Conservation (phyloP, 1,139 yeast genomes). For the Debaryomyces subglobosus region DNA sequence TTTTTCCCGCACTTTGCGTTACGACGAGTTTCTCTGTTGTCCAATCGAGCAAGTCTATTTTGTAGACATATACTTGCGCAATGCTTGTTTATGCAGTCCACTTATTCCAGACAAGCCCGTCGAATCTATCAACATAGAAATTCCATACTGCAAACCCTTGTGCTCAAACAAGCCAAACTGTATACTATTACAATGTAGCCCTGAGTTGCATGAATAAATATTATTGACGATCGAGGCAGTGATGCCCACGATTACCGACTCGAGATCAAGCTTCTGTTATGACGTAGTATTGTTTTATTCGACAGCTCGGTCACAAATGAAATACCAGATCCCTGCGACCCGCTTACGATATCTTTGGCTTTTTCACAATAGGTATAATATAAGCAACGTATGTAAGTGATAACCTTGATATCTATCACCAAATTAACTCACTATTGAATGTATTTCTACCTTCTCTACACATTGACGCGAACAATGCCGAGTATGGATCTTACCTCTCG, state of each 20-base stretch:
- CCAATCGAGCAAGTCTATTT: background rate
- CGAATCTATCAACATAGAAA: background rate
- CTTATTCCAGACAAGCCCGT: background rate
- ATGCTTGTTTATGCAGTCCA: background rate
- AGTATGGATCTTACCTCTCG: too few relatives aligned
- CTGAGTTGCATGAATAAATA: background rate
- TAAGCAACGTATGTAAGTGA: background rate
- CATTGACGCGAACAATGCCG: too few relatives aligned
- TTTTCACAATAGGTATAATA: background rate
- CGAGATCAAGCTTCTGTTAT: background rate
- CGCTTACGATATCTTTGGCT: background rate
- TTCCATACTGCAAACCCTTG: background rate
- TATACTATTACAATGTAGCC: background rate
- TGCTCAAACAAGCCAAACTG: background rate
- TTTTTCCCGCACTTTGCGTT: background rate
- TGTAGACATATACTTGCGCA: background rate
- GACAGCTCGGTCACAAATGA: background rate
- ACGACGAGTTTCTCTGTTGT: background rate
- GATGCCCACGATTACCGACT: background rate
- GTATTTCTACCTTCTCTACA: background rate
- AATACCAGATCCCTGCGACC: background rate
- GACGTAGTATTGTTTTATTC: background rate
- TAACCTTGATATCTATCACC: background rate
- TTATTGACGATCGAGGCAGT: background rate
- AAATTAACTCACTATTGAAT: background rate